Conservation (phyloP, 2,329 filamentous ascomycete species). For the Trichoderma koningiopsis region DNA sequence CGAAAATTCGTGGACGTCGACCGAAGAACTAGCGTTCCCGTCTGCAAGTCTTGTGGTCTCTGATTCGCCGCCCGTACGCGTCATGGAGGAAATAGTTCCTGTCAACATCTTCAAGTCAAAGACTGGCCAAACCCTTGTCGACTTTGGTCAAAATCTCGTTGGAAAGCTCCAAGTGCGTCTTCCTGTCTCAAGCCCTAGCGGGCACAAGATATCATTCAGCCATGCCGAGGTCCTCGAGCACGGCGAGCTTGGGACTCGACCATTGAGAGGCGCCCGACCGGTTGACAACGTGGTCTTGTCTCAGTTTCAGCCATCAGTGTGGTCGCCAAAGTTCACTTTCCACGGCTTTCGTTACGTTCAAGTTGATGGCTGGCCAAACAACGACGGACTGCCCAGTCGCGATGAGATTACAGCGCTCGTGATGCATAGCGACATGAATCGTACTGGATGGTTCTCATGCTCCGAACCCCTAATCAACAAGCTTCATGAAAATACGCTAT, state of each 20-base stretch:
- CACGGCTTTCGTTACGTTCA: slow-evolving; percentile 57
- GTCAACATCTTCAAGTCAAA: slow-evolving; percentile 37
- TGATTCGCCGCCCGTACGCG: slow-evolving; percentile 49
- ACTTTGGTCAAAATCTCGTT: slow-evolving; percentile 62
- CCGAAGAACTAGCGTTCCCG: slow-evolving; percentile 25
- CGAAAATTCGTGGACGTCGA: background rate
- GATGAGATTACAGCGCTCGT: slow-evolving; percentile 37
- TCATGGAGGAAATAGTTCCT: slow-evolving; percentile 37
- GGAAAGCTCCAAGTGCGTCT: slow-evolving; percentile 47
- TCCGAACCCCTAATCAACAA: slow-evolving; percentile 55
- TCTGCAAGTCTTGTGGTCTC: slow-evolving; percentile 44
- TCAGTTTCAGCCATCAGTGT: slow-evolving; percentile 33
- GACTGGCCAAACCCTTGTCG: slow-evolving; percentile 49
- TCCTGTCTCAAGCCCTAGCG: slow-evolving; percentile 31
- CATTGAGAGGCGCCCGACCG: slow-evolving; percentile 48
- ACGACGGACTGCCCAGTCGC: slow-evolving; percentile 26
- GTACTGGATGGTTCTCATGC: slow-evolving; percentile 53
- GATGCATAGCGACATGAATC: slow-evolving; percentile 55
- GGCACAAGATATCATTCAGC: slow-evolving; percentile 47
- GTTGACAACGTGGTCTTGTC: slow-evolving; percentile 44
- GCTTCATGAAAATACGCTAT: slow-evolving; percentile 56
- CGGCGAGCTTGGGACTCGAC: slow-evolving; percentile 43
- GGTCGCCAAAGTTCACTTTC: slow-evolving; percentile 54
- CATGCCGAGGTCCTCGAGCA: slow-evolving; percentile 60
- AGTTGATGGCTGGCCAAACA: slow-evolving; percentile 46